These are phyloP conservation scores for Biscogniauxia marginata DNA, from an alignment of 2,329 filamentous ascomycete species.

Conservation along the genomic window DNA sequence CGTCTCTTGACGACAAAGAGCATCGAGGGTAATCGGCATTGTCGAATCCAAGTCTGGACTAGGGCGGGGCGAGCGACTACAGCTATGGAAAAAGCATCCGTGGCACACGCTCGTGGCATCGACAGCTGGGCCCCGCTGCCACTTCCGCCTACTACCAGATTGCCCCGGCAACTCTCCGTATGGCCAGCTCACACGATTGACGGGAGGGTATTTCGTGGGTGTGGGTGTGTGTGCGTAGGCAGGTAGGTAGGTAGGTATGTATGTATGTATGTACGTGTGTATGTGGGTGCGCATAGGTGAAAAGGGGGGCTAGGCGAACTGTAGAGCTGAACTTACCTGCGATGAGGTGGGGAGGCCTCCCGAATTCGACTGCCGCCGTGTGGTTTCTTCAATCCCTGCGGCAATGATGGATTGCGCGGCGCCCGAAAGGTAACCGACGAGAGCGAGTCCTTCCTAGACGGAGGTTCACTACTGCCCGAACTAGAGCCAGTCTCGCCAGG, in stretches of 20 bases:
- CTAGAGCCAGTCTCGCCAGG: constrained; percentile 37
- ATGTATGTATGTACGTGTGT: not conserved
- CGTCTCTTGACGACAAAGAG: not conserved
- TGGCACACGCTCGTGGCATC: not conserved
- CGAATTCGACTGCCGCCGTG: constrained; percentile 43
- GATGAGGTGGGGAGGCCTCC: constrained; percentile 48
- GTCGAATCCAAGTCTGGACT: not conserved
- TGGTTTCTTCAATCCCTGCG: constrained; percentile 47
- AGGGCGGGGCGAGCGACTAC: not conserved
- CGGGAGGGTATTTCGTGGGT: too few species aligned
- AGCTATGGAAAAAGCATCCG: not conserved
- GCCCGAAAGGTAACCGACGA: constrained; percentile 48
- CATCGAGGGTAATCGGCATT: not conserved
- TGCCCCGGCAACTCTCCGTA: not conserved
- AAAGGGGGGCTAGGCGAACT: not conserved
- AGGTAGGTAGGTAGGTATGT: not conserved
- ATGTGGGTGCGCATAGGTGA: constrained; percentile 1
- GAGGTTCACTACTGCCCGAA: constrained; percentile 32
- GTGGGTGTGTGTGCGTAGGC: not conserved
- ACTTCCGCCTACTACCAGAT: not conserved
- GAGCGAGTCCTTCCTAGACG: constrained; percentile 45
- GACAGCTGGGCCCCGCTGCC: not conserved
- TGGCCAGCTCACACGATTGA: not conserved
- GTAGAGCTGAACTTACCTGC: constrained; percentile 41
- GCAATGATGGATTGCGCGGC: constrained; percentile 44